Conservation (phyloP, 352 stramenopile genomes). For the Elongisporangium undulatum region DNA sequence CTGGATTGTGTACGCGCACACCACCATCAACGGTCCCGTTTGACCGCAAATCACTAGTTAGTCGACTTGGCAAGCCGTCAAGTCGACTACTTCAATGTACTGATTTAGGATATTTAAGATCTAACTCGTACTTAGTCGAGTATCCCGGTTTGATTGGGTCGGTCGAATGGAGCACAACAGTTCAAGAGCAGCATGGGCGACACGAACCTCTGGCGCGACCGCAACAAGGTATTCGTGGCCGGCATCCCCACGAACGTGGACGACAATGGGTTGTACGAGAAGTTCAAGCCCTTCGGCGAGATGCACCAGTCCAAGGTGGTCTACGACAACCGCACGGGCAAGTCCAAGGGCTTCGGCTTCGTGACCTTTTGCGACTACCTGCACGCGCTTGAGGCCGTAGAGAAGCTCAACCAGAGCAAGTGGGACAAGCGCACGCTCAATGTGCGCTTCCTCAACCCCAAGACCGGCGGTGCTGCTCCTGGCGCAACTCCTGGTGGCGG, state of each 20-base stretch:
- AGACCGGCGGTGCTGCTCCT: constrained; percentile 15
- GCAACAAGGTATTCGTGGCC: constrained; percentile 86
- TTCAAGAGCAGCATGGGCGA: constrained; percentile 32
- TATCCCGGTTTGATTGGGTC: too few relatives aligned
- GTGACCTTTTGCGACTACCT: constrained; percentile 81
- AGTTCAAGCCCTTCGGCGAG: constrained; percentile 71
- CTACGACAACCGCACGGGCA: constrained; percentile 58
- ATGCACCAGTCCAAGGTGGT: constrained; percentile 88
- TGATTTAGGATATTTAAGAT: neutral
- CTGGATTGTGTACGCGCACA: neutral
- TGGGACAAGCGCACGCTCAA: constrained; percentile 81
- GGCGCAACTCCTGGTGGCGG: neutral
- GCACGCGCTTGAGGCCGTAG: constrained; percentile 71
- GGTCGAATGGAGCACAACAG: neutral
- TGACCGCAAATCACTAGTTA: too few relatives aligned
- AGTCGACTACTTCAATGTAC: neutral
- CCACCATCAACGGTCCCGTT: neutral
- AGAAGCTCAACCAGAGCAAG: constrained; percentile 73
- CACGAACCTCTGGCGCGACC: constrained; percentile 76
- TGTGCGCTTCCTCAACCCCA: constrained; percentile 81
- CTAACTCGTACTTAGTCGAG: constrained; percentile 12
- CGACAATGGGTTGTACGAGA: constrained; percentile 62
- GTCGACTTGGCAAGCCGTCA: too few relatives aligned
- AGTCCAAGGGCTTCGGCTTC: constrained; percentile 78
- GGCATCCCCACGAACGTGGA: constrained; percentile 58